Evolutionary conservation across 2,329 filamentous ascomycete genomes (phyloP), one percentile per base, ranked within the genome.

Genomic region (Sordariomycetes sp.): DNA sequence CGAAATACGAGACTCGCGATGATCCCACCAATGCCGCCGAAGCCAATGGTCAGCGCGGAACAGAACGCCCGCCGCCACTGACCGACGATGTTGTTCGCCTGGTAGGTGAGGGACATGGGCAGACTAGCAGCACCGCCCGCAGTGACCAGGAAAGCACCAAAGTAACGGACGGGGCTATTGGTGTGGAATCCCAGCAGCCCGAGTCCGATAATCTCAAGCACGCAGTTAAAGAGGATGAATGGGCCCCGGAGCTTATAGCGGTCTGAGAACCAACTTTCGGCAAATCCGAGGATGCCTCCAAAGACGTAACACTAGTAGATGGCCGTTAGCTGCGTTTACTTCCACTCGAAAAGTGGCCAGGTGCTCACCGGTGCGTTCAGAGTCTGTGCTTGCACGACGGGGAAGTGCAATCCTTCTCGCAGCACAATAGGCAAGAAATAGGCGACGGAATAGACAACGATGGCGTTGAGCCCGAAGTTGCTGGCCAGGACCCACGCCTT

Each of bases 51-150:
- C 0, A 85, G 87, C 2, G 89, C 88, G 60, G 83, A 88, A 68
- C 83, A 86, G 64, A 94, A 86, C 1, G 89, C 89, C 54, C 90
- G 83, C 74, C 92, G 94, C 88, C 89, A 95, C 72, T 94, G 89
- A 0, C 89, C 90, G 57, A 88, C 85, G 66, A 95, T 87, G 71
- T 95, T 95, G 73, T 93, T 94, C 48, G 89, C 88, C 74, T 93
- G 89, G 73, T 90, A 94, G 0, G 88, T 81, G 74, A 95, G 83
- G 53, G 82, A 77, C 1, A 83, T 78, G 0, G 90, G 90, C 3
- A 93, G 77, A 68, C 94, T 94, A 62, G 85, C 80, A 70, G 91
- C 91, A 62, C 85, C 84, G 8, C 88, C 89, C 0, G 87, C 87
- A 0, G 87, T 87, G 20, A 83, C 79, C 53, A 92, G 73, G 73